phyloP scores from a whole-genome alignment of 2,329 filamentous ascomycete species.

The Ophiostoma perfectum region DNA sequence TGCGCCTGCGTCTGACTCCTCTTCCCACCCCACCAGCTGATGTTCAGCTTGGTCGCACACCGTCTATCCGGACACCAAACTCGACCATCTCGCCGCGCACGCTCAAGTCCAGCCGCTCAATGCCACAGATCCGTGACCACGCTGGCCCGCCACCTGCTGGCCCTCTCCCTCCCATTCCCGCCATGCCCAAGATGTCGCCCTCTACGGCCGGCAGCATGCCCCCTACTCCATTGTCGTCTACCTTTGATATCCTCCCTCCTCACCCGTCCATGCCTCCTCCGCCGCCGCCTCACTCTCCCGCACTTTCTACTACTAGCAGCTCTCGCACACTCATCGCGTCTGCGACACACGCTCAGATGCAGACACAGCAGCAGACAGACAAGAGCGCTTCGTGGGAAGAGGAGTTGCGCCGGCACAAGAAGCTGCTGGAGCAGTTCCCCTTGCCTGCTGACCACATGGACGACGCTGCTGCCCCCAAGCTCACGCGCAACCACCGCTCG shows the following conservation, averaged over 20 bases:
- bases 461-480: slow-evolving; percentile 14
- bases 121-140: slow-evolving; percentile 23
- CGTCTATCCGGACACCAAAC: neutral
- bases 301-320: neutral
- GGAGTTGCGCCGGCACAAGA: slow-evolving; percentile 22
- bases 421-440: slow-evolving; percentile 23
- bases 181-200: slow-evolving; percentile 13
- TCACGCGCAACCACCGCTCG: slow-evolving; percentile 22
- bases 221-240: neutral
- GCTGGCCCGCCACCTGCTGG: slow-evolving; percentile 19
- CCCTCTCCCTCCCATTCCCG: slow-evolving; percentile 24
- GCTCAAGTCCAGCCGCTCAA: slow-evolving; percentile 23
- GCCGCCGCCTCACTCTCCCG: neutral
- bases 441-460: neutral
- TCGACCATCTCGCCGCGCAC: slow-evolving; percentile 6
- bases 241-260: neutral
- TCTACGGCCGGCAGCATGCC: neutral
- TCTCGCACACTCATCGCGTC: neutral
- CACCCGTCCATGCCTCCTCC: slow-evolving; percentile 8
- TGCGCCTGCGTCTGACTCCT: slow-evolving; percentile 19
- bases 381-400: slow-evolving; percentile 17
- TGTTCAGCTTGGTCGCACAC: neutral
- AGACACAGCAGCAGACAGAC: neutral
- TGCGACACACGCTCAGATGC: neutral
- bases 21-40: slow-evolving; percentile 18